Evolutionary conservation across 345 rosid species (phyloP).

Genomic region (Linum lewisii): DNA sequence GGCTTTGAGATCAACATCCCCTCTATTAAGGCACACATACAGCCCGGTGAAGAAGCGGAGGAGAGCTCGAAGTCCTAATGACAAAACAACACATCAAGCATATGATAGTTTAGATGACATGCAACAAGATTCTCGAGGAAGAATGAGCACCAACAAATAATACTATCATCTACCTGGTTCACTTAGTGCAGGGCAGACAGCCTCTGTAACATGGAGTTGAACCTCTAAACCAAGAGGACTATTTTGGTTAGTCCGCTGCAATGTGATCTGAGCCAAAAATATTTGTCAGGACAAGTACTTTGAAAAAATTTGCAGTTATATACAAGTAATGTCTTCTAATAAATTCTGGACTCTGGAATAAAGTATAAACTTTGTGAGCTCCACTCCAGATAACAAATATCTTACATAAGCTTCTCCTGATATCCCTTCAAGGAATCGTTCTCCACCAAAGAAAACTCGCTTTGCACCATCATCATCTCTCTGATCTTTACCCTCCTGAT

Average conservation of each 20-base stretch:
- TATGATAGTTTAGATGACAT: slow-evolving; percentile 3
- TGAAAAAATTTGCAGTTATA: too few relatives aligned
- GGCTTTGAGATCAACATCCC: slow-evolving; percentile 77
- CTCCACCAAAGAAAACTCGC: slow-evolving; percentile 98
- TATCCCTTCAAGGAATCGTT: slow-evolving; percentile 91
- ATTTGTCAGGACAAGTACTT: slow-evolving; percentile 14
- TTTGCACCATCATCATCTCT: slow-evolving; percentile 99
- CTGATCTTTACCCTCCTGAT: slow-evolving; percentile 45
- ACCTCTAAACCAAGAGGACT: slow-evolving; percentile 96
- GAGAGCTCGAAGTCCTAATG: slow-evolving; percentile 89
- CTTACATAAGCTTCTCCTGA: slow-evolving; percentile 94
- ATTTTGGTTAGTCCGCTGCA: slow-evolving; percentile 89
- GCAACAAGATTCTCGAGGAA: slow-evolving; percentile 1
- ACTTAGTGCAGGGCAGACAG: slow-evolving; percentile 95
- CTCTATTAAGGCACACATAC: slow-evolving; percentile 87
- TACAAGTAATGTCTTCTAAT: slow-evolving; percentile 4
- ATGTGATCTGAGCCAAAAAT: slow-evolving; percentile 58
- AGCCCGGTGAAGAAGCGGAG: slow-evolving; percentile 91
- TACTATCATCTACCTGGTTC: slow-evolving; percentile 63
- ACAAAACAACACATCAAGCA: slow-evolving; percentile 15
- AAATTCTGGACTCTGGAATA: slow-evolving; percentile 10
- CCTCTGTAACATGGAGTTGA: slow-evolving; percentile 87
- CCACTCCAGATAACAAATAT: too few relatives aligned
- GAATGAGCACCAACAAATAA: not conserved
- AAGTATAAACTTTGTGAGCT: too few relatives aligned